phyloP scores from a whole-genome alignment of 345 rosid genomes.

The Balakata baccata region DNA sequence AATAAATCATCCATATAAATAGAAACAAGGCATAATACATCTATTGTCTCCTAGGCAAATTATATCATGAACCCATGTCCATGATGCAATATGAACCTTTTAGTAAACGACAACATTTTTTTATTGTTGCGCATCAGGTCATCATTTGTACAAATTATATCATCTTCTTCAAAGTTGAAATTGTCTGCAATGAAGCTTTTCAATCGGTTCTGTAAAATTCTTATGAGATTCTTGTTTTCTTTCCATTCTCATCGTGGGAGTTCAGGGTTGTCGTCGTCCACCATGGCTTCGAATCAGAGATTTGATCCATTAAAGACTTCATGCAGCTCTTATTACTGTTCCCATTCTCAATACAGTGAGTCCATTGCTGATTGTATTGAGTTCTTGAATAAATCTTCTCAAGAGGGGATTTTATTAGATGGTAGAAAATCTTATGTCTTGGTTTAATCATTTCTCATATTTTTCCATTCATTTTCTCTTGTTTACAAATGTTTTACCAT shows the following conservation, averaged over 20 bases:
- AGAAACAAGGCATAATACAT: no score
- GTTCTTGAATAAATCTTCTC: conserved; percentile 85
- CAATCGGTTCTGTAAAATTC: conserved; percentile 57
- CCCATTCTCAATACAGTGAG: conserved; percentile 72
- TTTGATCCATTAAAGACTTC: conserved; percentile 82
- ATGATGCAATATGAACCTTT: no score
- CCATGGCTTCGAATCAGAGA: conserved; percentile 22
- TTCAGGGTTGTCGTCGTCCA: not conserved
- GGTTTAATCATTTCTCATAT: conserved; percentile 24
- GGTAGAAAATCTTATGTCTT: conserved; percentile 44
- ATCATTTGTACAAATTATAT: no score
- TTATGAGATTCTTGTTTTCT: conserved; percentile 58
- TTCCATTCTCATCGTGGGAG: conserved; percentile 35
- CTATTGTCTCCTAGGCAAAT: no score
- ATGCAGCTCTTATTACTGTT: conserved; percentile 79
- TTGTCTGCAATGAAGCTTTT: conserved; percentile 69
- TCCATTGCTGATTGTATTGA: conserved; percentile 95
- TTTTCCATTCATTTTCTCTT: not conserved
- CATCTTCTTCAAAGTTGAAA: conserved; percentile 22
- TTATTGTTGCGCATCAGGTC: no score
- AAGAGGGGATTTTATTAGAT: conserved; percentile 35
- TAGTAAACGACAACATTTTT: no score
- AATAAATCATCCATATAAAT: no score
- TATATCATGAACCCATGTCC: no score
- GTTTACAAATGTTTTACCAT: no score